Conservation (phyloP, 2,329 filamentous ascomycete genomes). For the Alternaria brassicae region DNA sequence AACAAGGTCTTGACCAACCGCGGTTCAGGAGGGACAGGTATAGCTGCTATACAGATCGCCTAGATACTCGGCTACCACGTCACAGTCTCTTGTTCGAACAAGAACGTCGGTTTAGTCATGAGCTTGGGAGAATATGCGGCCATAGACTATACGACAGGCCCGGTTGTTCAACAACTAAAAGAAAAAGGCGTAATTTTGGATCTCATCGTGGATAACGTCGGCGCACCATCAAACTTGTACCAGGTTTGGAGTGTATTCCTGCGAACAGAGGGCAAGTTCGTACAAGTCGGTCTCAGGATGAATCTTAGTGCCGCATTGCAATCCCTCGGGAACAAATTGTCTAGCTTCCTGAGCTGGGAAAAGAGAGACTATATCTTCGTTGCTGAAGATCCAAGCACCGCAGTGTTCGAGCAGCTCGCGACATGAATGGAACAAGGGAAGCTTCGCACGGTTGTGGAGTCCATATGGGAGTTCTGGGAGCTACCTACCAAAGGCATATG, state of each 20-base stretch:
- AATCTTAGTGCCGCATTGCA: not conserved
- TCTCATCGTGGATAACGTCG: constrained; percentile 64
- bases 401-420: constrained; percentile 52
- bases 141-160: constrained; percentile 61
- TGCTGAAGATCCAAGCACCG: constrained; percentile 36
- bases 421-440: constrained; percentile 64
- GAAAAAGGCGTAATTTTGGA: constrained; percentile 57
- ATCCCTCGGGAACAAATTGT: constrained; percentile 1
- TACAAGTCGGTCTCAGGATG: constrained; percentile 4
- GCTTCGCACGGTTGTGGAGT: constrained; percentile 63
- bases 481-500: constrained; percentile 61
- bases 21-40: constrained; percentile 65
- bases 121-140: constrained; percentile 66
- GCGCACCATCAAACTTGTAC: constrained; percentile 38
- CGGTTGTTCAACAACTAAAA: constrained; percentile 57
- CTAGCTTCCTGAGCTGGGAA: not conserved
- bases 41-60: constrained; percentile 66
- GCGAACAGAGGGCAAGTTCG: constrained; percentile 13
- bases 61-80: constrained; percentile 65
- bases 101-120: constrained; percentile 62
- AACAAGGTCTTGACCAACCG: constrained; percentile 67
- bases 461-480: constrained; percentile 61
- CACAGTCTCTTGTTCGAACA: constrained; percentile 62
- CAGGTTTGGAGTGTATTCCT: constrained; percentile 9
- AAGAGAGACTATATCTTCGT: constrained; percentile 12